Conservation (phyloP, 1,139 yeast genomes). For the Taphrina sp. region DNA sequence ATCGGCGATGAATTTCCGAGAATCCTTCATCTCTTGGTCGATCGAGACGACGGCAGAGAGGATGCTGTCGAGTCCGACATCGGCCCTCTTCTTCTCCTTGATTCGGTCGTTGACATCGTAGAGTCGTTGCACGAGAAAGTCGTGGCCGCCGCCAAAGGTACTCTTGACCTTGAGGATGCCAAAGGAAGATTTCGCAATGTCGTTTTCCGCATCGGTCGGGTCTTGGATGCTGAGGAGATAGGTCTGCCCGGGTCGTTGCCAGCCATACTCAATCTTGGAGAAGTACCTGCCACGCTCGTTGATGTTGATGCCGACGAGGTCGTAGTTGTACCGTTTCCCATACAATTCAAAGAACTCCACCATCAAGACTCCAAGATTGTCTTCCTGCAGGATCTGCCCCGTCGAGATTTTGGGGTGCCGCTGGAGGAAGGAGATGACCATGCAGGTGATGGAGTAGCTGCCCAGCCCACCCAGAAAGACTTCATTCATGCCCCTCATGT, state of each 20-base stretch:
- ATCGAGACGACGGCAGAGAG: conserved; percentile 32
- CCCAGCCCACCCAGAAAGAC: conserved; percentile 98
- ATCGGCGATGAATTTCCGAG: conserved; percentile 9
- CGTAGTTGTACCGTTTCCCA: conserved; percentile 88
- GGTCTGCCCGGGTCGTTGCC: conserved; percentile 55
- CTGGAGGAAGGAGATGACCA: conserved; percentile 76
- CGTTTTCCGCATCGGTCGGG: conserved; percentile 79
- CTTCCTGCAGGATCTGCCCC: conserved; percentile 61
- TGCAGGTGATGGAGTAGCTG: conserved; percentile 86
- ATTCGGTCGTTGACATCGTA: conserved; percentile 32
- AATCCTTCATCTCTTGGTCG: conserved; percentile 31
- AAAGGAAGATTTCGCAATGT: conserved; percentile 60
- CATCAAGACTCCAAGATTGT: conserved; percentile 80
- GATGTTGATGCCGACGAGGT: conserved; percentile 64
- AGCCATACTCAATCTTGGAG: conserved; percentile 52
- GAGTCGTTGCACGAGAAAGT: conserved; percentile 49
- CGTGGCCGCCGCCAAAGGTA: conserved; percentile 91
- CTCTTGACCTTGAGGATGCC: conserved; percentile 79
- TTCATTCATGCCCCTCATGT: conserved; percentile 75
- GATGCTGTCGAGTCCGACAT: conserved; percentile 28
- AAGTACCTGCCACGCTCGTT: conserved; percentile 50
- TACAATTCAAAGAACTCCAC: conserved; percentile 95
- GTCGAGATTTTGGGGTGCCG: conserved; percentile 77
- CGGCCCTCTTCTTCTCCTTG: conserved; percentile 22
- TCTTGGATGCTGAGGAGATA: conserved; percentile 81